These are phyloP conservation scores for Phytophthora citricola DNA, from an alignment of 352 stramenopile genomes.

Conservation along the genomic window DNA sequence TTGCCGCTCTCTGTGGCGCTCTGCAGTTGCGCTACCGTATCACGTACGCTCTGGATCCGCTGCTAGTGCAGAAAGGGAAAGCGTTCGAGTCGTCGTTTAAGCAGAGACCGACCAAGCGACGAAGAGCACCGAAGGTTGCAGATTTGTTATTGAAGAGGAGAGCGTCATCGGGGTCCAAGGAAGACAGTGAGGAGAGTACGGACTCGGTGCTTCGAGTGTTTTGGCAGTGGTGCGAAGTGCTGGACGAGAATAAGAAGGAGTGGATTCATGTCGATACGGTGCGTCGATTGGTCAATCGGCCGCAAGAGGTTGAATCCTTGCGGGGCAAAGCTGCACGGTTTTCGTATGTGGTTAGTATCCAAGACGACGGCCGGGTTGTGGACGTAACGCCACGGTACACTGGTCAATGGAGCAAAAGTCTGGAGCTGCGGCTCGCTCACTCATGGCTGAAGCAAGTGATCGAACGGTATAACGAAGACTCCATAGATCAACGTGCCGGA, in stretches of 20 bases:
- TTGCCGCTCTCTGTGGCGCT: constrained; percentile 66
- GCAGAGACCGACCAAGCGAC: constrained; percentile 32
- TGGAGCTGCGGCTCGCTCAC: constrained; percentile 58
- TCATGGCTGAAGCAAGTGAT: constrained; percentile 58
- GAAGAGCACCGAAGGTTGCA: constrained; percentile 20
- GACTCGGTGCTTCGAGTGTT: constrained; percentile 23
- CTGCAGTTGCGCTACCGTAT: constrained; percentile 62
- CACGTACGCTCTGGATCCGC: constrained; percentile 55
- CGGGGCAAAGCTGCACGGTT: constrained; percentile 58
- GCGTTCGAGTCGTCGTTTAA: constrained; percentile 49
- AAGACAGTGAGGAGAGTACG: constrained; percentile 13
- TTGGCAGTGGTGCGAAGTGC: constrained; percentile 79
- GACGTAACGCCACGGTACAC: constrained; percentile 78
- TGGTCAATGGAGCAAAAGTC: constrained; percentile 66
- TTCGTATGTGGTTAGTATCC: constrained; percentile 70
- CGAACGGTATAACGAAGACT: constrained; percentile 47
- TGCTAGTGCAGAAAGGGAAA: constrained; percentile 54
- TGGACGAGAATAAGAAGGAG: constrained; percentile 46
- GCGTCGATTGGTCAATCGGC: constrained; percentile 49
- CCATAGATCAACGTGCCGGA: background rate
- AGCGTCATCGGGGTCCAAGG: constrained; percentile 13
- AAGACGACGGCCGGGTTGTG: constrained; percentile 50
- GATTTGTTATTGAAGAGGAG: constrained; percentile 29
- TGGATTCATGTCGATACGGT: constrained; percentile 76
- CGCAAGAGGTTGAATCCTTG: constrained; percentile 57